phyloP scores from a whole-genome alignment of 768 basidiomycete genomes.

The Daedaleopsis nitida region DNA sequence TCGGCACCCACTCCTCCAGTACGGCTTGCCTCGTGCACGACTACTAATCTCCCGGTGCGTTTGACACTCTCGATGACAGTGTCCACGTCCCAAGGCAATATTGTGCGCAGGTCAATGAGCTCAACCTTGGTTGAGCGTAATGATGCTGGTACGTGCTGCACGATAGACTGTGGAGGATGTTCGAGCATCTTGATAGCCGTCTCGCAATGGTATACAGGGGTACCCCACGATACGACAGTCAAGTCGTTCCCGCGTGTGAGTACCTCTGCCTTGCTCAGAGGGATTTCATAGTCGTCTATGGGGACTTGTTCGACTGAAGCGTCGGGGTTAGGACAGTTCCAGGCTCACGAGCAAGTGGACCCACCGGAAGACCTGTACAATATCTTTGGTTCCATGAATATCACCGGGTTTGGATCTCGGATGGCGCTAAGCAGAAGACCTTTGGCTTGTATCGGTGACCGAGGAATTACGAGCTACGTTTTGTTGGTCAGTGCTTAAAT shows the following conservation, averaged over 20 bases:
- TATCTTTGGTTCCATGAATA: constrained; percentile 95
- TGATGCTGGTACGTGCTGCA: constrained; percentile 62
- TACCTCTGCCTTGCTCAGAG: constrained; percentile 78
- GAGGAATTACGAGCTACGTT: constrained; percentile 77
- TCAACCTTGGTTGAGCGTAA: constrained; percentile 76
- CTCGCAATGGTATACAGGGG: constrained; percentile 89
- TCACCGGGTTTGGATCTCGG: constrained; percentile 89
- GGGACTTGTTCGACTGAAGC: constrained; percentile 86
- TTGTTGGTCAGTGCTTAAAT: not conserved
- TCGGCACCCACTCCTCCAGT: constrained; percentile 90
- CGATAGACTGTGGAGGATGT: constrained; percentile 65
- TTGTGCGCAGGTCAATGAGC: constrained; percentile 87
- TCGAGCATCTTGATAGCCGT: constrained; percentile 74
- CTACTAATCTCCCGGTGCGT: constrained; percentile 80
- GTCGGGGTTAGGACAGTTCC: not conserved
- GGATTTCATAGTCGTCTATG: constrained; percentile 82
- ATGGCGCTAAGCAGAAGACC: constrained; percentile 85
- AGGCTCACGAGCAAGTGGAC: constrained; percentile 10
- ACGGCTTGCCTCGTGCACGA: constrained; percentile 91
- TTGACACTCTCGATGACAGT: constrained; percentile 81
- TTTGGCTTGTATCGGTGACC: constrained; percentile 95
- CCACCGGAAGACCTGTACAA: constrained; percentile 86
- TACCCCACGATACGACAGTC: constrained; percentile 94
- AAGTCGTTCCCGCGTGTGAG: constrained; percentile 77
- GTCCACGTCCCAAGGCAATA: constrained; percentile 88